phyloP scores from a whole-genome alignment of 306 rosid genomes.

The Ormosia semicastrata region DNA sequence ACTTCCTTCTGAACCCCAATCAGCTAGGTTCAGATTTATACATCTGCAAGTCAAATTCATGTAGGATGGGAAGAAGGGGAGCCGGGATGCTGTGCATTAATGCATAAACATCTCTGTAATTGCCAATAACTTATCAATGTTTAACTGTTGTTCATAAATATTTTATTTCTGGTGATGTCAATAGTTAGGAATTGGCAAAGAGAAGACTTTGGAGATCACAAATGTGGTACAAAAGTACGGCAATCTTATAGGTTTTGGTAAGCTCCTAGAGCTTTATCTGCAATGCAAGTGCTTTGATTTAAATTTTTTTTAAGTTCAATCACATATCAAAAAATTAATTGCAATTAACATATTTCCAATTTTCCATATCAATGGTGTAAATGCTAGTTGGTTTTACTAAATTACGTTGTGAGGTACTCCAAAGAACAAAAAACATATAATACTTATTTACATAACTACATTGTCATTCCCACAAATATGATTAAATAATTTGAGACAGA shows the following conservation, averaged over 20 bases:
- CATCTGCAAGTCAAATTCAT: neutral
- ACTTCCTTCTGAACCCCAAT: neutral
- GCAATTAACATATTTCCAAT: neutral
- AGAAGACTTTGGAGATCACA: conserved; percentile 51
- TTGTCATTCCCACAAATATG: neutral
- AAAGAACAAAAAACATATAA: neutral
- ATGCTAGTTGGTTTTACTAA: neutral
- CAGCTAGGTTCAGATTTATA: neutral
- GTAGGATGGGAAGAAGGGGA: too few relatives aligned
- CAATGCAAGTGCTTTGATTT: neutral
- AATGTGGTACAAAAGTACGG: conserved; percentile 57
- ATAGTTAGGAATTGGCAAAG: conserved; percentile 66
- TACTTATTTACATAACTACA: neutral
- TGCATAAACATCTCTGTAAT: neutral
- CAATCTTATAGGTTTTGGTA: conserved; percentile 68
- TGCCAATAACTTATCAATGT: neutral
- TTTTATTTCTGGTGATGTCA: conserved; percentile 18
- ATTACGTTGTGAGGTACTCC: neutral
- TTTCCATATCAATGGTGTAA: neutral
- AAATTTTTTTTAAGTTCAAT: neutral
- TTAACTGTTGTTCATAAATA: neutral
- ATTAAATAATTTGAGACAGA: neutral
- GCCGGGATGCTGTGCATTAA: neutral
- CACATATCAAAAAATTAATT: neutral
- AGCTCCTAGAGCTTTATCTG: conserved; percentile 26